Evolutionary conservation across 352 stramenopile genomes (phyloP).

Genomic region (Globisporangium nunn): DNA sequence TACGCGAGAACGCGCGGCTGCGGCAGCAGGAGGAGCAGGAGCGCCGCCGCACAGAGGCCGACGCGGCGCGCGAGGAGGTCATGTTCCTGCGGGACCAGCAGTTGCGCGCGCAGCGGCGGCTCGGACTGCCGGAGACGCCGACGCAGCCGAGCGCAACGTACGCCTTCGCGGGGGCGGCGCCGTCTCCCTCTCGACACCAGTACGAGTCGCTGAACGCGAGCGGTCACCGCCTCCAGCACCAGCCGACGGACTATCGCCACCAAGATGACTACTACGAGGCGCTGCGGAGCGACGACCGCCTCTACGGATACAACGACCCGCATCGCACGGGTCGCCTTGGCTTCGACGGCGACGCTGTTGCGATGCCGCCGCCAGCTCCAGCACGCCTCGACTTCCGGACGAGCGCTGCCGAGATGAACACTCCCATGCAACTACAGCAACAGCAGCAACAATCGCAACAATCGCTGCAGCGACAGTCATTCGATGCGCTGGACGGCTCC

Average conservation of each 20-base stretch:
- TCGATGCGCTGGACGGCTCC: constrained; percentile 7
- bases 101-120: constrained; percentile 47
- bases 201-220: constrained; percentile 4
- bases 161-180: neutral
- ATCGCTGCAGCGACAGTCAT: constrained; percentile 1
- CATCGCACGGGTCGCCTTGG: neutral
- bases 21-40: constrained; percentile 36
- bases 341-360: neutral
- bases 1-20: constrained; percentile 59
- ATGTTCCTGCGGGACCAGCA: constrained; percentile 47
- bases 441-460: constrained; percentile 3
- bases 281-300: neutral
- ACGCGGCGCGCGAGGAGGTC: constrained; percentile 43
- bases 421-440: constrained; percentile 12
- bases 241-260: neutral
- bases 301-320: neutral
- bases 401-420: constrained; percentile 4
- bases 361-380: constrained; percentile 20
- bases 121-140: constrained; percentile 4
- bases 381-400: constrained; percentile 1
- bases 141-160: constrained; percentile 1
- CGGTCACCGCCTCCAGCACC: constrained; percentile 10
- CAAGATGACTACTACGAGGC: constrained; percentile 4
- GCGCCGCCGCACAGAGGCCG: constrained; percentile 25
- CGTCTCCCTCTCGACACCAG: neutral